Conservation (phyloP, 2,329 filamentous ascomycete genomes). For the Penicillium sp. region DNA sequence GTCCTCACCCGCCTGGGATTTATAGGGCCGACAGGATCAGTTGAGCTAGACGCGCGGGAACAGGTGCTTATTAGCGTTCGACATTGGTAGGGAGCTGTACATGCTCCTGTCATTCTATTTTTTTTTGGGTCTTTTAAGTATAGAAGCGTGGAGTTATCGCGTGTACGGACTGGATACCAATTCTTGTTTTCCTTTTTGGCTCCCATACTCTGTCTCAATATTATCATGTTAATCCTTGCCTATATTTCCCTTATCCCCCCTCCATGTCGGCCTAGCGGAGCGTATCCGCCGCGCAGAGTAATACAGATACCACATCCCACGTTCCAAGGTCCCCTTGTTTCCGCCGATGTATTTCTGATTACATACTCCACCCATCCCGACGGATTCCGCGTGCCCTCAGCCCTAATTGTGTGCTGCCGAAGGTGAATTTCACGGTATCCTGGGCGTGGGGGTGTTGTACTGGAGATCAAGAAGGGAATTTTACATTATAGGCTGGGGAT, state of each 20-base stretch:
- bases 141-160: not conserved
- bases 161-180: not conserved
- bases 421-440: slow-evolving; percentile 1
- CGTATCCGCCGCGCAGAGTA: not conserved
- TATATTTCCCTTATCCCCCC: not conserved
- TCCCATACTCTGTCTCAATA: not conserved
- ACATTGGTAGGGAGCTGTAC: slow-evolving; percentile 60
- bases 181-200: not conserved
- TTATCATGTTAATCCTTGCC: not conserved
- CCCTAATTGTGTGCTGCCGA: slow-evolving; percentile 23
- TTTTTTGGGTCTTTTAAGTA: not conserved
- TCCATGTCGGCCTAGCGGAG: not conserved
- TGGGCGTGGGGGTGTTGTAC: not conserved
- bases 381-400: slow-evolving; percentile 27
- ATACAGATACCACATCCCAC: slow-evolving; percentile 4
- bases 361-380: slow-evolving; percentile 26
- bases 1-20: slow-evolving; percentile 65
- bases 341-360: slow-evolving; percentile 21
- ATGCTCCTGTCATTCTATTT: not conserved
- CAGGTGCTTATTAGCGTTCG: slow-evolving; percentile 60
- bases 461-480: not conserved
- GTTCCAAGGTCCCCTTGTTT: slow-evolving; percentile 4
- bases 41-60: slow-evolving; percentile 35
- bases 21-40: slow-evolving; percentile 41
- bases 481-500: not conserved